Conservation (phyloP, 192 early-diverging fungal species). For the Coemansia sp. region DNA sequence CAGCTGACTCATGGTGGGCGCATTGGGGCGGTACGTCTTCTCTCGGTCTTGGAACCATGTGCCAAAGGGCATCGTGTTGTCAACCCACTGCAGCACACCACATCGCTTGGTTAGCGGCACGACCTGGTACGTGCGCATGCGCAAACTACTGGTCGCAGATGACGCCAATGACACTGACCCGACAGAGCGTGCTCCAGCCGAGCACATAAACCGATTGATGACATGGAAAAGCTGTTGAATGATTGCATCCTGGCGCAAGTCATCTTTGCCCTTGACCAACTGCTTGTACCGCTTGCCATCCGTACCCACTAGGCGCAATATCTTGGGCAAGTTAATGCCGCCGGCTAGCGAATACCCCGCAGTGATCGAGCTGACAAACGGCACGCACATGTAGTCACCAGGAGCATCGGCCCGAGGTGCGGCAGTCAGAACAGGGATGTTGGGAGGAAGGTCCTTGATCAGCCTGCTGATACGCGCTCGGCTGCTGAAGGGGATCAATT, state of each 20-base stretch:
- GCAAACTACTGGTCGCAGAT: constrained; percentile 31
- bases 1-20: constrained; percentile 47
- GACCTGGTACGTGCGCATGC: constrained; percentile 70
- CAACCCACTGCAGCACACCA: constrained; percentile 96
- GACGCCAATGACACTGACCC: constrained; percentile 11
- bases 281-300: constrained; percentile 56
- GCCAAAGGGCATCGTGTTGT: constrained; percentile 69
- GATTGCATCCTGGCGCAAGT: constrained; percentile 78
- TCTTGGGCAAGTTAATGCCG: constrained; percentile 60
- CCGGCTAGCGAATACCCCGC: constrained; percentile 51
- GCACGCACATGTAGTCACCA: constrained; percentile 44
- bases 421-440: constrained; percentile 47
- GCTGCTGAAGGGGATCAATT: constrained; percentile 33
- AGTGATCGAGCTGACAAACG: constrained; percentile 37
- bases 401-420: constrained; percentile 29
- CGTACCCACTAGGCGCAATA: constrained; percentile 42
- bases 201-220: constrained; percentile 64
- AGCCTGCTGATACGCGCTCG: constrained; percentile 35
- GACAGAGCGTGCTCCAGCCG: constrained; percentile 15
- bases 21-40: constrained; percentile 57
- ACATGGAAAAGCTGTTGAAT: constrained; percentile 70
- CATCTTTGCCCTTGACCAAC: constrained; percentile 68
- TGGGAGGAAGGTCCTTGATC: constrained; percentile 36
- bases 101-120: constrained; percentile 87
- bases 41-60: constrained; percentile 73